These are phyloP conservation scores for Phoma sp. DNA, from an alignment of 2,329 filamentous ascomycete genomes.

Conservation along the genomic window DNA sequence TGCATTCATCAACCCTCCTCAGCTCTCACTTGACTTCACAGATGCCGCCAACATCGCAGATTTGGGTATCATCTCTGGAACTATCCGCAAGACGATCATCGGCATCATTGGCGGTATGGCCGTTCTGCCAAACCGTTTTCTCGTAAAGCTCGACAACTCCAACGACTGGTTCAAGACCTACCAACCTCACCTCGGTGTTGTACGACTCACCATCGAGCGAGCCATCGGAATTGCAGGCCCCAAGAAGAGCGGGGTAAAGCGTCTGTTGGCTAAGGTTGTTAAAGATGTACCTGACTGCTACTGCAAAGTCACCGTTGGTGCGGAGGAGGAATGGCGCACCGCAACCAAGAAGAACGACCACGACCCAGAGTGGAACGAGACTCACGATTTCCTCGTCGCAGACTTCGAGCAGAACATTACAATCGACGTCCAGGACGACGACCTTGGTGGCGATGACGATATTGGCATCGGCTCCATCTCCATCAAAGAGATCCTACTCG, in stretches of 20 bases:
- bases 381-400: constrained; percentile 55
- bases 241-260: constrained; percentile 49
- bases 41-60: constrained; percentile 56
- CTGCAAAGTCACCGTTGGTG: constrained; percentile 52
- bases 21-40: constrained; percentile 56
- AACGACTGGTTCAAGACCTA: constrained; percentile 59
- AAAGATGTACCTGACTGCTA: constrained; percentile 58
- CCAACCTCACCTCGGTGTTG: constrained; percentile 51
- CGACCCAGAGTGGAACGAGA: constrained; percentile 57
- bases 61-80: constrained; percentile 49
- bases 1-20: constrained; percentile 57
- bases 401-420: constrained; percentile 54
- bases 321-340: constrained; percentile 54
- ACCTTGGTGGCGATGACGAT: constrained; percentile 52
- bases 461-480: constrained; percentile 52
- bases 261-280: constrained; percentile 52
- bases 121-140: constrained; percentile 57
- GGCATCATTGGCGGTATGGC: constrained; percentile 54
- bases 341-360: constrained; percentile 51
- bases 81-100: constrained; percentile 54
- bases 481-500: constrained; percentile 51
- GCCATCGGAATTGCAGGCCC: constrained; percentile 49
- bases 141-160: constrained; percentile 55
- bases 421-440: constrained; percentile 54
- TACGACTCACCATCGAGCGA: constrained; percentile 54